These are phyloP conservation scores for Saccharomycopsis vini DNA, from an alignment of 805 yeast species.

Conservation along the genomic window DNA sequence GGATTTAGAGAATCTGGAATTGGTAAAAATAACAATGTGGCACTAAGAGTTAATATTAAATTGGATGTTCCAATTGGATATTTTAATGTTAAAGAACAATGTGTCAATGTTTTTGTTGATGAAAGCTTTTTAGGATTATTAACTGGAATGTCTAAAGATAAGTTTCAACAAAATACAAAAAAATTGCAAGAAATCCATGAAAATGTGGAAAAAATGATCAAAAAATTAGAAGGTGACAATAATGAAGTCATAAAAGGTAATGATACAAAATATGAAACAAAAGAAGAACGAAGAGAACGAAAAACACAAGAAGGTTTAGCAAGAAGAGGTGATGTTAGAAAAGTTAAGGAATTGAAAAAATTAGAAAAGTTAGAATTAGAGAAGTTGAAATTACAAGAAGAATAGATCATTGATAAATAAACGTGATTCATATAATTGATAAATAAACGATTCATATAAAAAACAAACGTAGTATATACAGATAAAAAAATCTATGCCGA, in stretches of 20 bases:
- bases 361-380: constrained; percentile 2
- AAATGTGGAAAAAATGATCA: constrained; percentile 31
- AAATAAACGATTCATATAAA: no score
- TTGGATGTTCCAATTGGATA: constrained; percentile 73
- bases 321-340: neutral
- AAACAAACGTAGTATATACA: no score
- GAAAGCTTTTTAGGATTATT: constrained; percentile 42
- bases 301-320: constrained; percentile 14
- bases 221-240: constrained; percentile 19
- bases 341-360: neutral
- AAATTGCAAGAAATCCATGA: constrained; percentile 43
- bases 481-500: no score
- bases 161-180: constrained; percentile 57
- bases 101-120: constrained; percentile 38
- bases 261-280: constrained; percentile 27
- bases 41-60: constrained; percentile 63
- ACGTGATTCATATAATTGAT: no score
- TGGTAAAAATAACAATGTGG: constrained; percentile 70
- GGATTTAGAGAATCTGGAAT: constrained; percentile 87
- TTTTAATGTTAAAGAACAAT: constrained; percentile 24
- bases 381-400: no score
- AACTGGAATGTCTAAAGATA: constrained; percentile 46
- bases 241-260: constrained; percentile 21
- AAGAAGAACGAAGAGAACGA: constrained; percentile 25
- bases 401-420: no score